Evolutionary conservation across 2,329 filamentous ascomycete species (phyloP).

Genomic region (Rachicladosporium sp.): DNA sequence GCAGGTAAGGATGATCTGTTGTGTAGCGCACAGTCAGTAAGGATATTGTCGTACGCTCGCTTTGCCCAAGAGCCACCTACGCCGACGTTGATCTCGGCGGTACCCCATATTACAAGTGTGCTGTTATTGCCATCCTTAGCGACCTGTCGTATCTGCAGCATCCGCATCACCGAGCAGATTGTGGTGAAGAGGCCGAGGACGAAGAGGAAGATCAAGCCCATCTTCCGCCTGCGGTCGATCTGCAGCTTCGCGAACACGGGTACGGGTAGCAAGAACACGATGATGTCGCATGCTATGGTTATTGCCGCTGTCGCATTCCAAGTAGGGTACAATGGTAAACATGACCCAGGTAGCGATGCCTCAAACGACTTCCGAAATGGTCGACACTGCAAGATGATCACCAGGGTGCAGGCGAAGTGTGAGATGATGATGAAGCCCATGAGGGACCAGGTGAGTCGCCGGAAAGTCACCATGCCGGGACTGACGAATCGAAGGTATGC

Average conservation of each 20-base stretch:
- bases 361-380: constrained; percentile 4
- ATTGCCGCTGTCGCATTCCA: constrained; percentile 4
- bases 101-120: constrained; percentile 4
- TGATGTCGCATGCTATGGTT: constrained; percentile 5
- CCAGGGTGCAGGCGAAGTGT: not conserved
- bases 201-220: constrained; percentile 4
- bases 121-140: constrained; percentile 2
- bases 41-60: too few relatives aligned
- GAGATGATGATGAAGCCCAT: not conserved
- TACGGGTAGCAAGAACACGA: constrained; percentile 5
- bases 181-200: constrained; percentile 5
- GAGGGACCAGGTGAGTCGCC: not conserved
- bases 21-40: too few relatives aligned
- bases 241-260: constrained; percentile 3
- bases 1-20: too few relatives aligned
- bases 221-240: constrained; percentile 5
- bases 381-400: constrained; percentile 5
- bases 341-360: constrained; percentile 1
- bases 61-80: not conserved
- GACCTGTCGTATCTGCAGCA: constrained; percentile 1
- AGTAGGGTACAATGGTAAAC: constrained; percentile 1
- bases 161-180: constrained; percentile 3
- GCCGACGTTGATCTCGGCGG: constrained; percentile 6
- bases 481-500: not conserved
- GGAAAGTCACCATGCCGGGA: not conserved